These are phyloP conservation scores for Monosporascus ibericus DNA, from an alignment of 2,329 filamentous ascomycete genomes.

Conservation along the genomic window DNA sequence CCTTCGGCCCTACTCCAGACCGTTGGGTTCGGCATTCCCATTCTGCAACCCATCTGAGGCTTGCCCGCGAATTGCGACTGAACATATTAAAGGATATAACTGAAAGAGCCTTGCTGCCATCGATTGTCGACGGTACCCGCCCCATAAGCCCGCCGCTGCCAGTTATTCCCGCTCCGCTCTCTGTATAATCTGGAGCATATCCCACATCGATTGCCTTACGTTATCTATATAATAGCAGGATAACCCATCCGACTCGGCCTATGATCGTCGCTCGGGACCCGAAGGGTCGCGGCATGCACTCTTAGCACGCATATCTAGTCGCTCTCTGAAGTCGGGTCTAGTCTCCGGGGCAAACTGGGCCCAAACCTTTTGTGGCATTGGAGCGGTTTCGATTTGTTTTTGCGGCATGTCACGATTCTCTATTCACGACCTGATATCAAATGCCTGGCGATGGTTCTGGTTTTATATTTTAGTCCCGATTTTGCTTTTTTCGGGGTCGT, in stretches of 20 bases:
- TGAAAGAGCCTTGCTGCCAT: not conserved
- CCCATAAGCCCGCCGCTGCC: not conserved
- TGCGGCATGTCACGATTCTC: not conserved
- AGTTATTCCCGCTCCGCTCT: not conserved
- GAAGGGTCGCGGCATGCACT: too few relatives aligned
- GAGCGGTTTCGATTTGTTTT: not conserved
- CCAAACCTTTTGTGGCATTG: not conserved
- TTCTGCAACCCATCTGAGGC: not conserved
- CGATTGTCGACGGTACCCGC: not conserved
- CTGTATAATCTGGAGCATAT: not conserved
- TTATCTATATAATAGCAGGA: not conserved
- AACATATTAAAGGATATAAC: not conserved
- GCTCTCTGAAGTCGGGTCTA: not conserved
- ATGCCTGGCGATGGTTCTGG: constrained; percentile 15
- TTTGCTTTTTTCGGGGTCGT: constrained; percentile 1
- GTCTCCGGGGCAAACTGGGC: not conserved
- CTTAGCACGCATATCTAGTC: not conserved
- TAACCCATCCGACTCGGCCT: not conserved
- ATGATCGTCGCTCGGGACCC: too few relatives aligned
- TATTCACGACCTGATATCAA: constrained; percentile 17
- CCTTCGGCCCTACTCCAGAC: not conserved
- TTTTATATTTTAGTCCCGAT: constrained; percentile 10
- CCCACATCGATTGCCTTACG: not conserved
- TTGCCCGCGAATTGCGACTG: not conserved
- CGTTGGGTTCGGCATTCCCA: not conserved